phyloP scores from a whole-genome alignment of 2,329 filamentous ascomycete species.

The Nigrospora sphaerica region DNA sequence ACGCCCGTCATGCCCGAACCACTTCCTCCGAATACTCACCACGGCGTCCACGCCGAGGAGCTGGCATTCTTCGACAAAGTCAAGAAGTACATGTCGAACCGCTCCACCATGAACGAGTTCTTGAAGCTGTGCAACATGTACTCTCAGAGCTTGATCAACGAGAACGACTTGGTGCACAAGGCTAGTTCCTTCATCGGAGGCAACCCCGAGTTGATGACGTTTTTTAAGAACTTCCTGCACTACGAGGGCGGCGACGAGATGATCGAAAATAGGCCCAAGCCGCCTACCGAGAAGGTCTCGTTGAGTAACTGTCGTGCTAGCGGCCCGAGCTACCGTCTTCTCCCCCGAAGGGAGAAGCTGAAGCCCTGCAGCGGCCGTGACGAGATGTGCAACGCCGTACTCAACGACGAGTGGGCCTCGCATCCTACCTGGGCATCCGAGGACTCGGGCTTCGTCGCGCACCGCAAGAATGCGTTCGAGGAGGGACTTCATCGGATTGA shows the following conservation, averaged over 20 bases:
- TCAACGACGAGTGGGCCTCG: slow-evolving; percentile 98
- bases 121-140: slow-evolving; percentile 95
- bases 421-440: slow-evolving; percentile 99
- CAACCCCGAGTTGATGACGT: slow-evolving; percentile 81
- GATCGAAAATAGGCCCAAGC: slow-evolving; percentile 70
- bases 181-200: slow-evolving; percentile 80
- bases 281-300: slow-evolving; percentile 76
- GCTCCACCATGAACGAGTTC: slow-evolving; percentile 90
- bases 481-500: slow-evolving; percentile 94
- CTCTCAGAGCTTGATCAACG: slow-evolving; percentile 86
- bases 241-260: slow-evolving; percentile 71
- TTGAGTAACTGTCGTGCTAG: slow-evolving; percentile 93
- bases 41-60: slow-evolving; percentile 75
- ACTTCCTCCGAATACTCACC: slow-evolving; percentile 65
- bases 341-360: slow-evolving; percentile 84
- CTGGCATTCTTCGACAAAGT: slow-evolving; percentile 91
- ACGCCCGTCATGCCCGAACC: slow-evolving; percentile 85
- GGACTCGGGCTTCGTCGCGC: slow-evolving; percentile 94
- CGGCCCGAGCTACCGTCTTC: slow-evolving; percentile 86
- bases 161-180: slow-evolving; percentile 73
- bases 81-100: slow-evolving; percentile 92
- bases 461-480: slow-evolving; percentile 93
- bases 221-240: slow-evolving; percentile 78
- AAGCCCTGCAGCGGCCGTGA: slow-evolving; percentile 92
- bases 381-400: slow-evolving; percentile 83